Base-by-base conservation (phyloP, 441 rosid genomes). In the Jatropha podagrica region DNA sequence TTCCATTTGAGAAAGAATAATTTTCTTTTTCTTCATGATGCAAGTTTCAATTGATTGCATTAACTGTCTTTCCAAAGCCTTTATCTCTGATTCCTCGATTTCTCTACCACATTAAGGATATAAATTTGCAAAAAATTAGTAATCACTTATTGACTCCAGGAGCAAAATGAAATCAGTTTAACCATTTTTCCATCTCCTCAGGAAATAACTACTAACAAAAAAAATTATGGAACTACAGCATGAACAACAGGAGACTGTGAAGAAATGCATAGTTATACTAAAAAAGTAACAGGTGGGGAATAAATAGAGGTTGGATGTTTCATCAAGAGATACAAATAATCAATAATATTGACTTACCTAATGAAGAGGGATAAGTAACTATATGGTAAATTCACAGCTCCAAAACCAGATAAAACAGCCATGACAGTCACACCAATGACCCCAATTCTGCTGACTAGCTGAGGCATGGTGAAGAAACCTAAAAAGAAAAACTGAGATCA, bases 321-420 rank as follows among this genome's bases (percentile, higher is more conserved):
- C 68, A 46, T 7, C 64, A 5, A 23, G 2, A 59, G 6, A 41
- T 27, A 52, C 44, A 63, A 27, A 38, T 2, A 54, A 48, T 44
- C 44, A 46, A 9, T 65, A 46, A 60, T 3, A 27, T 23, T 17
- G 56, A 26, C 61, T 58, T 84, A 92, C 94, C 99, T 91, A 71
- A 96, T 94, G 85, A 96, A 96, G 77, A 96, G 98, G 7, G 99
- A 96, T 76, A 96, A 86, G 80, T 96, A 96, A 77, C 99, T 96
- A 88, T 92, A 92, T 44, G 99, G 99, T 80, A 96, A 86, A 85
- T 96, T 96, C 13, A 96, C 98, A 78, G 98, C 99, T 76, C 98
- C 98, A 88, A 96, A 96, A 74, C 99, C 99, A 46, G 99, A 92
- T 72, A 96, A 86, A 77, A 96, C 91, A 58, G 99, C 98, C 99